Evolutionary conservation across 1,284 basidiomycete genomes (phyloP).

Genomic region (Tetrapyrgos nigripes): DNA sequence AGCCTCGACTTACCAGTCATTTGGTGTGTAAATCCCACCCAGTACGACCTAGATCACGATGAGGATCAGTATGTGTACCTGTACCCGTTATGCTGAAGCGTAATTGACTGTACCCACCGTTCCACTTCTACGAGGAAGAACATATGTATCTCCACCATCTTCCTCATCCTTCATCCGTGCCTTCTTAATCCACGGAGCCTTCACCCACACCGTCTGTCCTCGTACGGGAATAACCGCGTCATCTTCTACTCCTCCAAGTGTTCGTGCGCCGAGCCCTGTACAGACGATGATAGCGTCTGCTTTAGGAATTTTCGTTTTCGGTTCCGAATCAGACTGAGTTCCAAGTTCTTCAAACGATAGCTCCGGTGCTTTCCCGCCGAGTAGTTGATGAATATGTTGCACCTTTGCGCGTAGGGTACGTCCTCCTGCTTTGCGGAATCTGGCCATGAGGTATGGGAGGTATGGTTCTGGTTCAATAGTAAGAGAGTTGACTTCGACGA

Average conservation of each 20-base stretch:
- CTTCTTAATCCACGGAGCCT: slow-evolving; percentile 75
- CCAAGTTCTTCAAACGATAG: slow-evolving; percentile 23
- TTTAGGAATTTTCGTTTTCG: slow-evolving; percentile 25
- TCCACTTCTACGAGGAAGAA: slow-evolving; percentile 73
- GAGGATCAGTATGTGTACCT: not conserved
- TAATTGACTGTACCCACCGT: slow-evolving; percentile 52
- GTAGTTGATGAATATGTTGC: slow-evolving; percentile 69
- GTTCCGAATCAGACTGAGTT: slow-evolving; percentile 32
- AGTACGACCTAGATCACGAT: slow-evolving; percentile 22
- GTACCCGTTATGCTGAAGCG: not conserved
- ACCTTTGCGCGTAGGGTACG: slow-evolving; percentile 58
- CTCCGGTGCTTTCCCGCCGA: slow-evolving; percentile 60
- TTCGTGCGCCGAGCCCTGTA: slow-evolving; percentile 66
- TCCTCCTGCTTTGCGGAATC: slow-evolving; percentile 69
- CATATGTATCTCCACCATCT: slow-evolving; percentile 65
- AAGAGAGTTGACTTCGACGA: slow-evolving; percentile 66
- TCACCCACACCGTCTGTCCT: slow-evolving; percentile 85
- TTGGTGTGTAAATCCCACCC: slow-evolving; percentile 24
- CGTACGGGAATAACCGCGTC: slow-evolving; percentile 76
- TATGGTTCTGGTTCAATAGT: slow-evolving; percentile 75
- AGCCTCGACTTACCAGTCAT: slow-evolving; percentile 26
- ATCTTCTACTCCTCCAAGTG: slow-evolving; percentile 84
- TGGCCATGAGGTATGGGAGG: slow-evolving; percentile 68
- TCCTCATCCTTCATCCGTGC: slow-evolving; percentile 60
- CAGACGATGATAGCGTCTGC: slow-evolving; percentile 71